Conservation (phyloP, 2,329 filamentous ascomycete genomes). For the Arthrobotrys musiformis region DNA sequence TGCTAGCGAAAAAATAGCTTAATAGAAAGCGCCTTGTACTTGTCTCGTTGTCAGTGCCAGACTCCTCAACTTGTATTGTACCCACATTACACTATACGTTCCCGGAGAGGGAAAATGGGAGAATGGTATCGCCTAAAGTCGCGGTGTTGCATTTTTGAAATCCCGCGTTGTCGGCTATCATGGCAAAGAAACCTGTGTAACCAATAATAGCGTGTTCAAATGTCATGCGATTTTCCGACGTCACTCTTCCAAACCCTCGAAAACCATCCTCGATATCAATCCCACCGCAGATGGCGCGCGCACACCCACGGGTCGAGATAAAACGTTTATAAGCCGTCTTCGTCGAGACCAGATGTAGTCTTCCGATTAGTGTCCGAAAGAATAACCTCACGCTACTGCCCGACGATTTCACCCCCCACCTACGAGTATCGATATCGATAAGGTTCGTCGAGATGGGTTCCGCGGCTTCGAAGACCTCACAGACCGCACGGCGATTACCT, state of each 20-base stretch:
- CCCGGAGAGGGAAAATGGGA: too few species aligned
- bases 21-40: too few species aligned
- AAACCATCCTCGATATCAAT: not conserved
- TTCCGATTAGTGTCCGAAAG: too few species aligned
- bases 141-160: not conserved
- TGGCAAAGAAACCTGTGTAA: not conserved
- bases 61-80: too few species aligned
- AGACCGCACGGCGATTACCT: slow-evolving; percentile 25
- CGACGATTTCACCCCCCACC: too few species aligned
- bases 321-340: not conserved
- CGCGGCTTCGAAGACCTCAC: slow-evolving; percentile 36
- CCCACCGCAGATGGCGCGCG: too few species aligned
- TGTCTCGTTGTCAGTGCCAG: too few species aligned
- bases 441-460: slow-evolving; percentile 25
- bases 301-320: too few species aligned
- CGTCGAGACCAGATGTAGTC: slow-evolving; percentile 22
- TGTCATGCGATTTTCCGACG: slow-evolving; percentile 35
- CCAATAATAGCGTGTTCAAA: not conserved
- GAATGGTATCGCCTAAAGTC: not conserved
- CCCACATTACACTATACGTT: too few species aligned
- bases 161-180: not conserved
- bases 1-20: too few species aligned
- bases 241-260: not conserved
- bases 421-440: not conserved
- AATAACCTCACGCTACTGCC: not conserved